phyloP scores from a whole-genome alignment of 495 filamentous ascomycete genomes.

The Neurospora terricola region DNA sequence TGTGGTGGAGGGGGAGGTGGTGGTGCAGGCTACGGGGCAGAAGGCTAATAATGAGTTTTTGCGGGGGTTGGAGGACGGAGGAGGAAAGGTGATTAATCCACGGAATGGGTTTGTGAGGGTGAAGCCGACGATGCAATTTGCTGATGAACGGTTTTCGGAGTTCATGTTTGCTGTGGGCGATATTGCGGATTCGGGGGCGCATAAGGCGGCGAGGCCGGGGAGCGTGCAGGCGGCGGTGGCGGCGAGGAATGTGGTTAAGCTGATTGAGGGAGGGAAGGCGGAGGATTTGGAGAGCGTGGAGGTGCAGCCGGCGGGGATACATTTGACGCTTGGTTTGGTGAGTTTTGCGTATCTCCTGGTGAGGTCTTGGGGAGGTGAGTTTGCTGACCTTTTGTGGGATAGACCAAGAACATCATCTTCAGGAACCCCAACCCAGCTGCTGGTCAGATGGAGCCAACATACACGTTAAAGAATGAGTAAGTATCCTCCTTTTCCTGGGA shows the following conservation, averaged over 20 bases:
- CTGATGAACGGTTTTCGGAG: constrained; percentile 19
- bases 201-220: constrained; percentile 46
- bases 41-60: constrained; percentile 41
- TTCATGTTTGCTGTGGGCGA: constrained; percentile 49
- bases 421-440: constrained; percentile 35
- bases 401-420: constrained; percentile 43
- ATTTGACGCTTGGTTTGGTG: constrained; percentile 45
- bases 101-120: constrained; percentile 41
- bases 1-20: constrained; percentile 9
- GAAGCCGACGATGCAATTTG: constrained; percentile 44
- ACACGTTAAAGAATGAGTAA: constrained; percentile 37
- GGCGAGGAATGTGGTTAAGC: constrained; percentile 40
- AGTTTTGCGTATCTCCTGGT: constrained; percentile 8
- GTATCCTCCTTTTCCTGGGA: constrained; percentile 5
- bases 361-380: not conserved
- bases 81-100: constrained; percentile 27
- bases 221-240: constrained; percentile 43
- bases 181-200: constrained; percentile 45
- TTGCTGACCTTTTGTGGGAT: not conserved
- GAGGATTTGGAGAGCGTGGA: constrained; percentile 22
- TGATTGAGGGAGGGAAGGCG: constrained; percentile 23
- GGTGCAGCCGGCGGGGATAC: constrained; percentile 33
- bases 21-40: constrained; percentile 32
- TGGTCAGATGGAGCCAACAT: constrained; percentile 35
- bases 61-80: constrained; percentile 20